Percentiles rank a stretch among this genome's conserved stretches.
Evolutionary conservation across 768 basidiomycete species (phyloP).

Genomic region (Pulveroboletus sp.): DNA sequence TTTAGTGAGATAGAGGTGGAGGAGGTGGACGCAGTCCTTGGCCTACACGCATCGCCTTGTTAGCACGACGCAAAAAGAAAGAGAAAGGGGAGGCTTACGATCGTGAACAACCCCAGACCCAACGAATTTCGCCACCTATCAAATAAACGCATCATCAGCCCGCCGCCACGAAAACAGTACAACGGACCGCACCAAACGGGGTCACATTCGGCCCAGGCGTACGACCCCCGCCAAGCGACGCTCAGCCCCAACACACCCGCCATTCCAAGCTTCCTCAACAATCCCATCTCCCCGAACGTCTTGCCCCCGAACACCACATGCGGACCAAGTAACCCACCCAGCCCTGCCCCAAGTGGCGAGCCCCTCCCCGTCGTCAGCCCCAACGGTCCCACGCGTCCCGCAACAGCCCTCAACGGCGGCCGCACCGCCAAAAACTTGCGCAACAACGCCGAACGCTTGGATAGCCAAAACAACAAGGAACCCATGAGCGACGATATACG

Average conservation of each 20-base stretch:
- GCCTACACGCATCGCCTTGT: slow-evolving; percentile 36
- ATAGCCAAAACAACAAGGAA: slow-evolving; percentile 50
- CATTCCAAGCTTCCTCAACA: slow-evolving; percentile 24
- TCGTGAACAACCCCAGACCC: slow-evolving; percentile 65
- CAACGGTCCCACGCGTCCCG: slow-evolving; percentile 14
- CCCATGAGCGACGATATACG: slow-evolving; percentile 69
- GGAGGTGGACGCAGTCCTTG: slow-evolving; percentile 64
- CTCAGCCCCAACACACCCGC: slow-evolving; percentile 39
- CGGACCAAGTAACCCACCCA: slow-evolving; percentile 6
- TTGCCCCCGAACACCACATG: slow-evolving; percentile 13
- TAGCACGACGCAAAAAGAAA: too few relatives aligned
- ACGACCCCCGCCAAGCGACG: slow-evolving; percentile 53
- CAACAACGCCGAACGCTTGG: slow-evolving; percentile 34
- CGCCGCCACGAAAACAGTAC: neutral
- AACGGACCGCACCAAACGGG: slow-evolving; percentile 60
- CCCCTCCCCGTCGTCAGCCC: slow-evolving; percentile 12
- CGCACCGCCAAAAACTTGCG: slow-evolving; percentile 25
- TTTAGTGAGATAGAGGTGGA: slow-evolving; percentile 68
- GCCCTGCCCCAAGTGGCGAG: slow-evolving; percentile 1
- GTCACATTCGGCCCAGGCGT: slow-evolving; percentile 64
- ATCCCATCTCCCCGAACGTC: slow-evolving; percentile 8
- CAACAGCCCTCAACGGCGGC: slow-evolving; percentile 8
- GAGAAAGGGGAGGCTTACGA: slow-evolving; percentile 39
- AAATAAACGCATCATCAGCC: neutral
- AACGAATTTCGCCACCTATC: slow-evolving; percentile 64